Base-by-base conservation (phyloP, 768 basidiomycete genomes). In the Suillus brevipes region DNA sequence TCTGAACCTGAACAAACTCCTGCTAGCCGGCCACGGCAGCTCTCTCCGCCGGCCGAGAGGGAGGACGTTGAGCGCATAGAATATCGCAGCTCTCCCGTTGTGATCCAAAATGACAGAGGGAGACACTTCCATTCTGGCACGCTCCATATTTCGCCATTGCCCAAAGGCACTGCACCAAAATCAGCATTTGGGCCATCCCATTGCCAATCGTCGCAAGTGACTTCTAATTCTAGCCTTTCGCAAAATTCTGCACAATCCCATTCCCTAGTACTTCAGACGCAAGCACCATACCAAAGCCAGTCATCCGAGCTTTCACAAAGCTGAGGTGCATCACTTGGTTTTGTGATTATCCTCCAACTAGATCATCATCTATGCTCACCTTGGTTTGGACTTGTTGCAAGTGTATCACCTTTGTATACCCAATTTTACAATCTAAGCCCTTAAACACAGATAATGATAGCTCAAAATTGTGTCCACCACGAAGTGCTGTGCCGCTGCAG, bases 201-300 rank as follows among this genome's bases (percentile, higher is more conserved):
- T n/a, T n/a, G n/a, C n/a, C n/a, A 40, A 23, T 20, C 61, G 20
- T 52, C 16, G 14, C 52, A 64, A 4, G 42, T 36, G 16, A 25
- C 34, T n/a, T 49, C 61, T 14, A 50, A 36, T 50, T 10, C 53
- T 34, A 25, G 43, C 23, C 57, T 55, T 57, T 43, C 56, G 6
- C 74, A 74, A 62, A n/a, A 57, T 69, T 69, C 61, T 69, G 68
- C 23, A 65, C 68, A 45, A 67, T 78, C 76, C 13, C 79, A 81
- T 61, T 75, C 79, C 4, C 36, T 71, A 13, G 59, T 68, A 57
- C 70, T 85, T 50, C 84, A 82, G 67, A 85, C 85, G 2, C 86
- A 87, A 69, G 84, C 85, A 36, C 82, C 83, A 5, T 87, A 86
- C 66, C 73, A 76, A 47, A 86, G 85, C 67, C 85, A 84, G 57